phyloP scores from a whole-genome alignment of 805 yeast species.

The Candida quercuum region DNA sequence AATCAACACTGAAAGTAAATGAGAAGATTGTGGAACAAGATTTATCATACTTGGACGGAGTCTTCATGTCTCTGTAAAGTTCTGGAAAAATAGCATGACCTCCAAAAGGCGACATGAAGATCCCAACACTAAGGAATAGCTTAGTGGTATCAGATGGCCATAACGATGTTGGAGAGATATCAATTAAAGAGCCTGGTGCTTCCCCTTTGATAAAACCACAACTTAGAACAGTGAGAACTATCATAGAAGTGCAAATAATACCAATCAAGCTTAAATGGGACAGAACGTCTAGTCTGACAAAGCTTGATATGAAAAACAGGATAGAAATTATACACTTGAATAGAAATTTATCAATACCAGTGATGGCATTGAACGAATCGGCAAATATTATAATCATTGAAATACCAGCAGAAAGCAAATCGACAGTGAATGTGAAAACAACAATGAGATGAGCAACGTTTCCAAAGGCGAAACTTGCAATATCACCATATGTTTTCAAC shows the following conservation, averaged over 20 bases:
- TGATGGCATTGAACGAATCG: slow-evolving; percentile 52
- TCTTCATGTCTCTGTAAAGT: slow-evolving; percentile 68
- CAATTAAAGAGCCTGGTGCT: slow-evolving; percentile 52
- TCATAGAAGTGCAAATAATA: slow-evolving; percentile 46
- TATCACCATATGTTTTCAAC: slow-evolving; percentile 52
- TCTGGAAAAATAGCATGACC: slow-evolving; percentile 85
- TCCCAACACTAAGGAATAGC: slow-evolving; percentile 50
- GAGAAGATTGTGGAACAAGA: slow-evolving; percentile 52
- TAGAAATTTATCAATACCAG: slow-evolving; percentile 30
- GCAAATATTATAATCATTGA: slow-evolving; percentile 55
- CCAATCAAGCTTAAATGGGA: slow-evolving; percentile 54
- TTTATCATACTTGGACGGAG: slow-evolving; percentile 52
- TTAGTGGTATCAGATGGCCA: slow-evolving; percentile 34
- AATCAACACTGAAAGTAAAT: slow-evolving; percentile 54
- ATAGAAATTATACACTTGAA: slow-evolving; percentile 39
- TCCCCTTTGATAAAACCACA: slow-evolving; percentile 40
- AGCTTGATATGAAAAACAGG: slow-evolving; percentile 40
- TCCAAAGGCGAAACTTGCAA: slow-evolving; percentile 49
- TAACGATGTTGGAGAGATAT: slow-evolving; percentile 37
- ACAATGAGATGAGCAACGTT: slow-evolving; percentile 35
- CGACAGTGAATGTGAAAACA: slow-evolving; percentile 46
- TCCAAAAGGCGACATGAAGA: slow-evolving; percentile 74
- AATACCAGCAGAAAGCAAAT: slow-evolving; percentile 55
- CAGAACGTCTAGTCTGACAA: slow-evolving; percentile 49
- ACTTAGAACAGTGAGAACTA: slow-evolving; percentile 38